A percentile compares a stretch with the other conserved stretches of the same genome.
Conservation (phyloP, 2,329 filamentous ascomycete species). For the Colletotrichum sp. region DNA sequence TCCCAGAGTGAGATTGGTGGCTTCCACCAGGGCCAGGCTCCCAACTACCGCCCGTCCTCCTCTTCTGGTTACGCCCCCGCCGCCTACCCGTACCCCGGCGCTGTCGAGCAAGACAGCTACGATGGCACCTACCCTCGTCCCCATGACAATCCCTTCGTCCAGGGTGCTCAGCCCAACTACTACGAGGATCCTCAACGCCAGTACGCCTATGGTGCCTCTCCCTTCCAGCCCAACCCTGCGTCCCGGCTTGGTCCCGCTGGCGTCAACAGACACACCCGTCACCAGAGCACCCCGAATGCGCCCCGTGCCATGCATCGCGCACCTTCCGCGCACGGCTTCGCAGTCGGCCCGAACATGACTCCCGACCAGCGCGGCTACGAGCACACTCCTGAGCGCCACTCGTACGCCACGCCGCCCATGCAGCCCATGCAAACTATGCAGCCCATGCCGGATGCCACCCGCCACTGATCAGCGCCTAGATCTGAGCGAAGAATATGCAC, state of each 20-base stretch:
- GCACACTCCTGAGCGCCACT: slow-evolving; percentile 4
- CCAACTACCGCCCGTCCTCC: slow-evolving; percentile 22
- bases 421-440: slow-evolving; percentile 14
- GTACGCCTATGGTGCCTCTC: slow-evolving; percentile 15
- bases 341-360: slow-evolving; percentile 12
- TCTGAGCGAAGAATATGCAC: neutral
- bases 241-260: slow-evolving; percentile 1
- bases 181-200: slow-evolving; percentile 26
- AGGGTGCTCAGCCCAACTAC: slow-evolving; percentile 19
- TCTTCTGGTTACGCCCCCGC: slow-evolving; percentile 15
- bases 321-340: slow-evolving; percentile 19
- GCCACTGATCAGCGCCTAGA: slow-evolving; percentile 15
- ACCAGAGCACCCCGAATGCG: slow-evolving; percentile 33
- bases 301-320: slow-evolving; percentile 18
- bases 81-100: slow-evolving; percentile 12
- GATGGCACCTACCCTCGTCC: slow-evolving; percentile 20
- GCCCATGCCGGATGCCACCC: slow-evolving; percentile 6
- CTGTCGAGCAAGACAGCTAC: slow-evolving; percentile 22
- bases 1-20: slow-evolving; percentile 31
- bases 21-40: slow-evolving; percentile 19
- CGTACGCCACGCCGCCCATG: slow-evolving; percentile 5
- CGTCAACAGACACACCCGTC: slow-evolving; percentile 29
- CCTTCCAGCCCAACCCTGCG: slow-evolving; percentile 4
- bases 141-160: slow-evolving; percentile 16
- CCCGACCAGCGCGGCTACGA: slow-evolving; percentile 19